Conservation (phyloP, 768 basidiomycete species). For the Chiua virens region DNA sequence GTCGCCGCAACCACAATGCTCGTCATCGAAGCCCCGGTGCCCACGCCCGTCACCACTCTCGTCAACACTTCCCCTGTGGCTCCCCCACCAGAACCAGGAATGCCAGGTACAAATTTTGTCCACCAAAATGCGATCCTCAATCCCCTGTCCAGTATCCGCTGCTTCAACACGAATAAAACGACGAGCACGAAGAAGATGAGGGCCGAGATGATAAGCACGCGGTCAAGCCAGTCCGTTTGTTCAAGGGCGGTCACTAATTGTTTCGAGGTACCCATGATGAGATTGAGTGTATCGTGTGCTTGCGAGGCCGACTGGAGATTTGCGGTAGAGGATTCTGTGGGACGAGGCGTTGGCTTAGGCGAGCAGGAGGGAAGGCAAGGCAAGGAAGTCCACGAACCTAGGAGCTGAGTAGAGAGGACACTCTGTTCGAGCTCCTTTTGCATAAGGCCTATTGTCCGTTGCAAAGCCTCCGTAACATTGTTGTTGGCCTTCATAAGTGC, state of each 20-base stretch:
- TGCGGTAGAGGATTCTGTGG: slow-evolving; percentile 72
- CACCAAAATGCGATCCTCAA: slow-evolving; percentile 85
- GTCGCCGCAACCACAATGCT: slow-evolving; percentile 7
- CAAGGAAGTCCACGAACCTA: slow-evolving; percentile 50
- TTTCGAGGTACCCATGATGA: slow-evolving; percentile 75
- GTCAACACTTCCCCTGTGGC: slow-evolving; percentile 2
- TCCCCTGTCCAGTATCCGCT: slow-evolving; percentile 79
- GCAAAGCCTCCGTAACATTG: slow-evolving; percentile 84
- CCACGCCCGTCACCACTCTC: slow-evolving; percentile 1
- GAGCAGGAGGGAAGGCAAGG: neutral
- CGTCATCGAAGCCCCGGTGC: neutral
- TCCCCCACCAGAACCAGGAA: slow-evolving; percentile 3
- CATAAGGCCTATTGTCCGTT: slow-evolving; percentile 83
- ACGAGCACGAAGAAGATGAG: slow-evolving; percentile 83
- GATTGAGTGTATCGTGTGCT: slow-evolving; percentile 73
- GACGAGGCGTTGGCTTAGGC: neutral
- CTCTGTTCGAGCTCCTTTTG: slow-evolving; percentile 90
- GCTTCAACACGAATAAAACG: slow-evolving; percentile 84
- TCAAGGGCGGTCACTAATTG: slow-evolving; percentile 86
- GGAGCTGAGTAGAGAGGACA: slow-evolving; percentile 80
- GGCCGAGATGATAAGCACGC: slow-evolving; percentile 77
- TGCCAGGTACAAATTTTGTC: slow-evolving; percentile 66
- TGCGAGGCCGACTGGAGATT: slow-evolving; percentile 72
- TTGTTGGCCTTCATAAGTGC: slow-evolving; percentile 85
- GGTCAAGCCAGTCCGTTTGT: slow-evolving; percentile 90